phyloP scores from a whole-genome alignment of 1,139 yeast species.

The Pichia sp. region DNA sequence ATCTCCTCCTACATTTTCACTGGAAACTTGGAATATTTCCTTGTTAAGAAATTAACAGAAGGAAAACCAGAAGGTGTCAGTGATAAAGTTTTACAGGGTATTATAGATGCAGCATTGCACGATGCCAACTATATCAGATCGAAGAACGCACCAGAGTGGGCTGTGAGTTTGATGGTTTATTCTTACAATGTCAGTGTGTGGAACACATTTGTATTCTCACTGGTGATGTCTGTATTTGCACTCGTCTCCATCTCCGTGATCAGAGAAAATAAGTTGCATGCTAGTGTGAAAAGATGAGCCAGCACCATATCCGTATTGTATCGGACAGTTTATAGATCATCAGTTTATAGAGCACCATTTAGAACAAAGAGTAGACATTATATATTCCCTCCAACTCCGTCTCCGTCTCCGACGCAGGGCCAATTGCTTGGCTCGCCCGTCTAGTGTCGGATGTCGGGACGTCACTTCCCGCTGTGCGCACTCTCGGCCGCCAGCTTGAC shows the following conservation, averaged over 20 bases:
- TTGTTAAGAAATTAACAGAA: slow-evolving; percentile 19
- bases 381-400: no score
- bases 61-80: slow-evolving; percentile 35
- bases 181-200: slow-evolving; percentile 46
- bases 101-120: slow-evolving; percentile 43
- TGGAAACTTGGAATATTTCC: slow-evolving; percentile 28
- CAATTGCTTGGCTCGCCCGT: no score
- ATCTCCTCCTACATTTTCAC: slow-evolving; percentile 50
- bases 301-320: no score
- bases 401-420: no score
- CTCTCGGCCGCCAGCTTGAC: no score
- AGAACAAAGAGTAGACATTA: no score
- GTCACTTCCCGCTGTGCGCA: no score
- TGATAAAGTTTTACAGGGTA: slow-evolving; percentile 28
- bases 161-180: slow-evolving; percentile 35
- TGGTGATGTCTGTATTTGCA: slow-evolving; percentile 33
- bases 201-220: slow-evolving; percentile 37
- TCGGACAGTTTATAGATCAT: slow-evolving; percentile 25
- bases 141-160: slow-evolving; percentile 39
- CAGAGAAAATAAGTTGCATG: slow-evolving; percentile 40
- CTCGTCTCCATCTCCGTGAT: slow-evolving; percentile 37
- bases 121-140: slow-evolving; percentile 40
- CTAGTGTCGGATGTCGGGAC: no score
- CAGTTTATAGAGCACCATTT: no score
- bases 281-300: slow-evolving; percentile 27